Percentiles rank a stretch among this genome's conserved stretches.
phyloP scores from a whole-genome alignment of 139 green algal genomes.

The Chlamydomonas eustigma region DNA sequence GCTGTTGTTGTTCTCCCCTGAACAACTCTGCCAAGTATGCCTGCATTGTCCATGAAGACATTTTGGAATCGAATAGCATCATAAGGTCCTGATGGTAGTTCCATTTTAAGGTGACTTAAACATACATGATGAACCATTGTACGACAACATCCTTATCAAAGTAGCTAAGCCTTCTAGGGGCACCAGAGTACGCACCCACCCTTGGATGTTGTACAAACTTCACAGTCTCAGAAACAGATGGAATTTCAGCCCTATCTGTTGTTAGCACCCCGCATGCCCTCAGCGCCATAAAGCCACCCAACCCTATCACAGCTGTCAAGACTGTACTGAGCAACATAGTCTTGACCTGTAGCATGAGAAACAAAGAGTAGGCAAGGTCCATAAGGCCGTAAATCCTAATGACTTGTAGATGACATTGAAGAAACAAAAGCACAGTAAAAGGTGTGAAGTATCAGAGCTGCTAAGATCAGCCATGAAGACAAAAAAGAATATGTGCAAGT shows the following conservation, averaged over 20 bases:
- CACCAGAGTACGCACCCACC: background rate
- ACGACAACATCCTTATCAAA: no score
- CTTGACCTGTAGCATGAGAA: constrained; percentile 3
- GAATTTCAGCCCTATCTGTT: constrained; percentile 19
- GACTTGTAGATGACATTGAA: background rate
- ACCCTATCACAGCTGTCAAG: constrained; percentile 8
- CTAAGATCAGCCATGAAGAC: background rate
- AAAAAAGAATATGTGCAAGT: background rate
- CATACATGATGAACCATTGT: no score
- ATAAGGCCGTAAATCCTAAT: background rate
- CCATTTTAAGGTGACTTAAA: no score
- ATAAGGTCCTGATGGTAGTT: no score
- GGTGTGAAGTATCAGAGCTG: background rate
- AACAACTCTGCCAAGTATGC: background rate
- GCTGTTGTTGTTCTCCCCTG: background rate
- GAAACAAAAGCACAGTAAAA: background rate
- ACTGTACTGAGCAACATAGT: constrained; percentile 15
- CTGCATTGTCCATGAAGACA: background rate
- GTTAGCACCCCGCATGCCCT: constrained; percentile 19
- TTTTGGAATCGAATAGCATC: no score
- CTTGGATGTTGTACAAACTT: background rate
- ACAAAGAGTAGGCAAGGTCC: background rate
- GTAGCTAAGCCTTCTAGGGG: no score
- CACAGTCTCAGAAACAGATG: constrained; percentile 16
- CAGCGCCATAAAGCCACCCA: constrained; percentile 17